phyloP scores from a whole-genome alignment of 2,329 filamentous ascomycete genomes.

The Mycosphaerelloides madeirae region DNA sequence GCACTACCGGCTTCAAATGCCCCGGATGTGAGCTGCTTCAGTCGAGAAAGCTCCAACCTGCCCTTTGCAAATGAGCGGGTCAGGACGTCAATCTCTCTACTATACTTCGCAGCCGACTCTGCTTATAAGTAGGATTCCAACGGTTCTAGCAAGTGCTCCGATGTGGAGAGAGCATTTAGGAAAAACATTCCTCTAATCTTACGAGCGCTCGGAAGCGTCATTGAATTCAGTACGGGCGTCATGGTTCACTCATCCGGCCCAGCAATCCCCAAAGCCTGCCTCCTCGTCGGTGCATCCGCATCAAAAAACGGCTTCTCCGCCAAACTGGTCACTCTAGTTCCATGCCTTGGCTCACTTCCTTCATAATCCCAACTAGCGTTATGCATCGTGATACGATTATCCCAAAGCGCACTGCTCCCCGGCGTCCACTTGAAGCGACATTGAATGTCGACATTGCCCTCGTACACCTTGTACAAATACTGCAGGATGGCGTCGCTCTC shows the following conservation, averaged over 20 bases:
- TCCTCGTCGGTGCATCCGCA: slow-evolving; percentile 58
- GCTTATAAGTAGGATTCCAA: too few relatives aligned
- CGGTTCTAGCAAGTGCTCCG: too few relatives aligned
- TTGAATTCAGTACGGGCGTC: too few relatives aligned
- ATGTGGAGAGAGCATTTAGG: too few relatives aligned
- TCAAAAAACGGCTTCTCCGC: slow-evolving; percentile 69
- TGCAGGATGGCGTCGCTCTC: slow-evolving; percentile 65
- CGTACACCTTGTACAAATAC: slow-evolving; percentile 65
- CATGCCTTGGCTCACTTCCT: slow-evolving; percentile 62
- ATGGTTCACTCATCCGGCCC: slow-evolving; percentile 41
- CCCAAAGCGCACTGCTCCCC: slow-evolving; percentile 63
- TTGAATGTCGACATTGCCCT: slow-evolving; percentile 67
- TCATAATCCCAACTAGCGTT: slow-evolving; percentile 72
- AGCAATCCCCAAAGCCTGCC: slow-evolving; percentile 61
- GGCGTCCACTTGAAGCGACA: slow-evolving; percentile 68
- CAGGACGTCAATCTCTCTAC: too few relatives aligned
- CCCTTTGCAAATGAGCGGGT: too few relatives aligned
- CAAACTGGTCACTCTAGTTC: slow-evolving; percentile 65
- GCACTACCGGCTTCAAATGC: too few relatives aligned
- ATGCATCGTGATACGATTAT: slow-evolving; percentile 62
- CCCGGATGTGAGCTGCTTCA: too few relatives aligned
- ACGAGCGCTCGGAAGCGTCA: too few relatives aligned
- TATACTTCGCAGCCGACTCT: too few relatives aligned
- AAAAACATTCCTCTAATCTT: too few relatives aligned
- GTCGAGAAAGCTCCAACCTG: too few relatives aligned